Conservation (phyloP, 305 asterid genomes). For the Plantago rigida region DNA sequence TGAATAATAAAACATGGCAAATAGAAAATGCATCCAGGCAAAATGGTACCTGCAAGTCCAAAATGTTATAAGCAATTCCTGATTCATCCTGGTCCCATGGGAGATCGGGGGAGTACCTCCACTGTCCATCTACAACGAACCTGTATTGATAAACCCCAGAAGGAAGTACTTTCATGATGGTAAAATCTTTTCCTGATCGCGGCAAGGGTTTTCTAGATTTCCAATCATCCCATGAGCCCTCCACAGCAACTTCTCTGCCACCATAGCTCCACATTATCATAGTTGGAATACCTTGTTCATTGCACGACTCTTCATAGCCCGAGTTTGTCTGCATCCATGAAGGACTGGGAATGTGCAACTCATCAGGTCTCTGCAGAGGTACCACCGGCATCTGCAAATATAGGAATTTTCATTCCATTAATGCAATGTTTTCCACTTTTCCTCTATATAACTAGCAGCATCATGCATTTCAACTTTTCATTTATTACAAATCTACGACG, state of each 20-base stretch:
- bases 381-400: conserved; percentile 57
- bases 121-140: conserved; percentile 65
- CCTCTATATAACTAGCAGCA: neutral
- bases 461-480: conserved; percentile 17
- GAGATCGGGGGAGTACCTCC: conserved; percentile 59
- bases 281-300: conserved; percentile 59
- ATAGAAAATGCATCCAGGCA: conserved; percentile 12
- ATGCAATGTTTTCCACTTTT: conserved; percentile 2
- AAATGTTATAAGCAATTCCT: conserved; percentile 59
- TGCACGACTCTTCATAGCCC: conserved; percentile 35
- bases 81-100: conserved; percentile 66
- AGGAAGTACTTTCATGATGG: conserved; percentile 66
- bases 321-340: conserved; percentile 57
- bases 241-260: conserved; percentile 67
- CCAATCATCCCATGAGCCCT: conserved; percentile 94
- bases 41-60: conserved; percentile 67
- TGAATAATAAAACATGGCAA: neutral
- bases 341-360: conserved; percentile 43
- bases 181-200: conserved; percentile 71
- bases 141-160: conserved; percentile 73
- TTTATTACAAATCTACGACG: neutral
- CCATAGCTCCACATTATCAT: conserved; percentile 73
- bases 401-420: conserved; percentile 10
- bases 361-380: conserved; percentile 67
- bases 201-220: conserved; percentile 67